Evolutionary conservation across 306 rosid genomes (phyloP), one percentile per base, ranked within the genome.

Genomic region (Rosa rugosa): DNA sequence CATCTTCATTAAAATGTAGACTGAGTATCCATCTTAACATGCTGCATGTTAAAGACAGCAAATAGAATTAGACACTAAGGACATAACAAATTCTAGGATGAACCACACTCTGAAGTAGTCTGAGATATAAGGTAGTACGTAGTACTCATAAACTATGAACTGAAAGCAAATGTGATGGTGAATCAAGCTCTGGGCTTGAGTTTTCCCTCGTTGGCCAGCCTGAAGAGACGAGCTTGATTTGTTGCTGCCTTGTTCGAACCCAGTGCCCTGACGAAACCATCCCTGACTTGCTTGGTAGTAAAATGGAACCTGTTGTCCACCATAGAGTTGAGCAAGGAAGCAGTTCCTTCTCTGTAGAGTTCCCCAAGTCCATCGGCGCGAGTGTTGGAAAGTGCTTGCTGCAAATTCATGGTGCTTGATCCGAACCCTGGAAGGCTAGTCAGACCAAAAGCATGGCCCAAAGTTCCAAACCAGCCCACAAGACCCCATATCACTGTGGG

Each of bases 381-480:
- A 31, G 95, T 81, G 97, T 94, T 92, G 72, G 95, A 85, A 45
- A 95, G 97, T 65, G 93, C 97, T 81, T 95, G 89, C 36, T 82
- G 97, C 79, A 95, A 80, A 77, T 76, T 75, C 72, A 75, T 90
- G 17, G 84, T 5, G 14, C 88, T 72, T 4, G 92, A 72, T 25
- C 93, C 88, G 12, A 89, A 70, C 54, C 96, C 98, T 23, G 96
- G 90, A 78, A 89, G 44, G 72, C 54, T 87, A 2, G 89, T 75
- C 0, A 46, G 85, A 4, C 98, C 96, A 82, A 95, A 95, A 46
- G 91, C 84, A 78, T 74, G 88, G 14, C 99, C 97, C 45, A 93
- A 6, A 9, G 89, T 93, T 86, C 96, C 98, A 97, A 94, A 95
- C 96, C 96, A 95, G 3, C 99, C 99, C 10, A 95, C 79, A 62